Conservation (phyloP, 495 filamentous ascomycete genomes). For the Xylaria venustula region DNA sequence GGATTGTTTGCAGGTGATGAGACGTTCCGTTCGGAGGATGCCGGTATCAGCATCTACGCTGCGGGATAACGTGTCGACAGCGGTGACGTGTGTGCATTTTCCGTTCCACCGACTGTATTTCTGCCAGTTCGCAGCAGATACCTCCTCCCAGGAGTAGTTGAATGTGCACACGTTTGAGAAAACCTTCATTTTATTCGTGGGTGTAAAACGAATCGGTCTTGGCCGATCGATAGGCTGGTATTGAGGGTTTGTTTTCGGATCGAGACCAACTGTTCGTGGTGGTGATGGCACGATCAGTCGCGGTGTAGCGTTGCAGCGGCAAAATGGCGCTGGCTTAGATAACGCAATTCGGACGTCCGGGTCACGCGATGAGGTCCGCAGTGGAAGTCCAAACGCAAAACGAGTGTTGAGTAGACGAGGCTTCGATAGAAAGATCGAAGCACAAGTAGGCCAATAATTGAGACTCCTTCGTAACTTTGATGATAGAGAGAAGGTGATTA, state of each 20-base stretch:
- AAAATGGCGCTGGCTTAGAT: slow-evolving; percentile 3
- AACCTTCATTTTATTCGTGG: slow-evolving; percentile 78
- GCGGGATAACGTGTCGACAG: slow-evolving; percentile 87
- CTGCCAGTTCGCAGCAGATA: slow-evolving; percentile 97
- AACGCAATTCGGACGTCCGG: slow-evolving; percentile 24
- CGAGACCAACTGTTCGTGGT: too few relatives aligned
- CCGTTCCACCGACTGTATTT: slow-evolving; percentile 99
- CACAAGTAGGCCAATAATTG: background rate
- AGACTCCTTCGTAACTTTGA: slow-evolving; percentile 1
- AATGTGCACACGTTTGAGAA: slow-evolving; percentile 86
- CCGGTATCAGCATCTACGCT: slow-evolving; percentile 76
- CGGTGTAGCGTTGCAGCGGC: background rate
- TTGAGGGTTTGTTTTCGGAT: background rate
- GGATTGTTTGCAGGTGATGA: slow-evolving; percentile 91
- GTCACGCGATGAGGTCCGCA: slow-evolving; percentile 14
- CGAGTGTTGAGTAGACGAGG: slow-evolving; percentile 11
- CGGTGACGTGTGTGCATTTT: slow-evolving; percentile 87
- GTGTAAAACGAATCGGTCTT: background rate
- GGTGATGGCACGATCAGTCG: background rate
- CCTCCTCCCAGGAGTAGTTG: slow-evolving; percentile 97
- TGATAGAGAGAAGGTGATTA: slow-evolving; percentile 1
- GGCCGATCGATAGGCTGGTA: background rate
- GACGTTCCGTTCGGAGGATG: slow-evolving; percentile 91
- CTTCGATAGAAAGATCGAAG: background rate
- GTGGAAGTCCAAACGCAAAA: background rate